phyloP scores from a whole-genome alignment of 2,329 filamentous ascomycete species.

The Clathrospora elynae region DNA sequence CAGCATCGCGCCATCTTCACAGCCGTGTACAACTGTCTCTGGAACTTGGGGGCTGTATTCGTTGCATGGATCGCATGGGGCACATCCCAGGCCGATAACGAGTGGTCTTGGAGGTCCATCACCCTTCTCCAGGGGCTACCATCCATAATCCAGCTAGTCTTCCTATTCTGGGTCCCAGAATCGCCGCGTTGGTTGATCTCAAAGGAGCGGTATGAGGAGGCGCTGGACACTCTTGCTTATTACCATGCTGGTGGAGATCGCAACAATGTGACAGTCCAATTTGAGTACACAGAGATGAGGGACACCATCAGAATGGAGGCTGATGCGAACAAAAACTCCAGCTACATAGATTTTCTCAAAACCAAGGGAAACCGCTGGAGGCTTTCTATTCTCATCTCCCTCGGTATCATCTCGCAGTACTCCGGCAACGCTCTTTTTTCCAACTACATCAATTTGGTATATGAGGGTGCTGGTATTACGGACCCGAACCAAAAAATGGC shows the following conservation, averaged over 20 bases:
- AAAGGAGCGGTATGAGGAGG: slow-evolving; percentile 67
- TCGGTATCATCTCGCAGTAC: slow-evolving; percentile 71
- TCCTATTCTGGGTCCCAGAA: slow-evolving; percentile 68
- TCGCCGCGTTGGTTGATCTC: slow-evolving; percentile 65
- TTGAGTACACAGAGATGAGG: slow-evolving; percentile 69
- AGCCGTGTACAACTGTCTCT: slow-evolving; percentile 70
- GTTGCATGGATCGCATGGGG: slow-evolving; percentile 63
- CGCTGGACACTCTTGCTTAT: slow-evolving; percentile 64
- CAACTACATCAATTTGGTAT: slow-evolving; percentile 69
- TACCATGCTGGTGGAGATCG: slow-evolving; percentile 66
- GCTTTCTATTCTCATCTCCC: slow-evolving; percentile 65
- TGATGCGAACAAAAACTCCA: slow-evolving; percentile 54
- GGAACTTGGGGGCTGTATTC: slow-evolving; percentile 63
- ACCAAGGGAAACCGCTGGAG: slow-evolving; percentile 69
- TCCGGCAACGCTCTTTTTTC: slow-evolving; percentile 69
- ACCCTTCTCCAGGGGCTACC: slow-evolving; percentile 59
- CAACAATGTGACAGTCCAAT: slow-evolving; percentile 65
- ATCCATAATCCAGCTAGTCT: slow-evolving; percentile 61
- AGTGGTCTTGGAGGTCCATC: slow-evolving; percentile 59
- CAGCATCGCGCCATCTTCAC: slow-evolving; percentile 69
- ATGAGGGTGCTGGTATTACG: slow-evolving; percentile 64
- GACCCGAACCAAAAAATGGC: slow-evolving; percentile 45
- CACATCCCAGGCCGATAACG: slow-evolving; percentile 45
- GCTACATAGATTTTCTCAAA: slow-evolving; percentile 65
- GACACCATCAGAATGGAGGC: slow-evolving; percentile 65